These are phyloP conservation scores for Fusarium sp. DNA, from an alignment of 2,329 filamentous ascomycete species.

Conservation along the genomic window DNA sequence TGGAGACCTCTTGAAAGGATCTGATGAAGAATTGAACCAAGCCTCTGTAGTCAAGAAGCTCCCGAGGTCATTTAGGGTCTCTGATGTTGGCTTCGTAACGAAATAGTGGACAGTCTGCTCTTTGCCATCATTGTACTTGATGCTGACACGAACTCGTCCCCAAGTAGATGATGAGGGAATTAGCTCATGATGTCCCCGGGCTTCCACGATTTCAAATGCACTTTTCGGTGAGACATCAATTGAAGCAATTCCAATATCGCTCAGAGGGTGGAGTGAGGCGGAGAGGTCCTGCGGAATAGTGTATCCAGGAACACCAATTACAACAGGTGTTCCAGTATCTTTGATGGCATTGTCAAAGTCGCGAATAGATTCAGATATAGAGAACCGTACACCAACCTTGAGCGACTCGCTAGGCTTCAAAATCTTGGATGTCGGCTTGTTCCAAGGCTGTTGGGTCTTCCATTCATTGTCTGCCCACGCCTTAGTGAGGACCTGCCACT, in stretches of 20 bases:
- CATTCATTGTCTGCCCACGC: slow-evolving; percentile 66
- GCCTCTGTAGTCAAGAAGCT: slow-evolving; percentile 62
- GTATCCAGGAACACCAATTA: slow-evolving; percentile 63
- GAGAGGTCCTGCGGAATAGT: slow-evolving; percentile 58
- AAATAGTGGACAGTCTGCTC: slow-evolving; percentile 65
- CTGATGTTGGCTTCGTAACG: slow-evolving; percentile 56
- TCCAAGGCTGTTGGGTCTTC: slow-evolving; percentile 61
- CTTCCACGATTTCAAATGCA: slow-evolving; percentile 44
- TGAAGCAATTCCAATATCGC: slow-evolving; percentile 49
- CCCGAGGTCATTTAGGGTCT: slow-evolving; percentile 57
- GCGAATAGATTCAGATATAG: slow-evolving; percentile 54
- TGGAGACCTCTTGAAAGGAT: slow-evolving; percentile 62
- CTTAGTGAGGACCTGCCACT: slow-evolving; percentile 63
- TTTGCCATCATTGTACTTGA: slow-evolving; percentile 57
- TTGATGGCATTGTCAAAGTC: slow-evolving; percentile 57
- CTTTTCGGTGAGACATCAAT: slow-evolving; percentile 50
- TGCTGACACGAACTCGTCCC: slow-evolving; percentile 58
- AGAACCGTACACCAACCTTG: slow-evolving; percentile 61
- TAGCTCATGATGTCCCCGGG: slow-evolving; percentile 43
- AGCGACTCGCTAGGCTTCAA: slow-evolving; percentile 55
- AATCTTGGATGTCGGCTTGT: slow-evolving; percentile 56
- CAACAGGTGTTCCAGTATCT: slow-evolving; percentile 55
- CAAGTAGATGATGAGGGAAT: slow-evolving; percentile 54
- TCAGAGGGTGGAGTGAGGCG: slow-evolving; percentile 55
- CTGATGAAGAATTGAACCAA: slow-evolving; percentile 59